phyloP scores from a whole-genome alignment of 2,329 filamentous ascomycete genomes.

The Claviceps quebecensis region DNA sequence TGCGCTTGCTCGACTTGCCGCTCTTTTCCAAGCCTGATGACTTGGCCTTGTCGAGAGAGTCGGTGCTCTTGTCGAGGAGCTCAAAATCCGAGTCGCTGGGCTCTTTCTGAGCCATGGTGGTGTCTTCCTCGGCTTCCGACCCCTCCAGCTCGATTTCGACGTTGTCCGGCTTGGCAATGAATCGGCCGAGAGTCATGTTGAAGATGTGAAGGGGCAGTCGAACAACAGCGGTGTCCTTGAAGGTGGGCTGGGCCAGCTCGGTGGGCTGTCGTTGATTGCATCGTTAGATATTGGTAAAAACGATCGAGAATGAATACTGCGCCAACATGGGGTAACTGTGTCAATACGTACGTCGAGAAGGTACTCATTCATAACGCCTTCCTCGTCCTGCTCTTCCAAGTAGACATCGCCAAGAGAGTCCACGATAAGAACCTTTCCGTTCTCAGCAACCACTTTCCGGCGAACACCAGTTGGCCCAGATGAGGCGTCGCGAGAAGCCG shows the following conservation, averaged over 20 bases:
- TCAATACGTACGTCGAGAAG: conserved; percentile 65
- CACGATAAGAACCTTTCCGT: conserved; percentile 88
- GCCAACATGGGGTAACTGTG: background rate
- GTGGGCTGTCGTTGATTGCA: conserved; percentile 41
- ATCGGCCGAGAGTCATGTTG: conserved; percentile 37
- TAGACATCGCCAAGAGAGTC: conserved; percentile 88
- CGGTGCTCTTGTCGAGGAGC: conserved; percentile 46
- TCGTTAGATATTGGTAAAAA: conserved; percentile 9
- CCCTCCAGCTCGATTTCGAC: conserved; percentile 23
- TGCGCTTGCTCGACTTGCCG: conserved; percentile 9
- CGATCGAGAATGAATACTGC: background rate
- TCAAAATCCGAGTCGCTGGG: conserved; percentile 50
- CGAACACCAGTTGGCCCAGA: conserved; percentile 51
- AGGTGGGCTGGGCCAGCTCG: conserved; percentile 62
- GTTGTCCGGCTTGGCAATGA: conserved; percentile 25
- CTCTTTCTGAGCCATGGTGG: conserved; percentile 35
- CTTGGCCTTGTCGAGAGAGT: conserved; percentile 39
- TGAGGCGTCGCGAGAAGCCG: conserved; percentile 29
- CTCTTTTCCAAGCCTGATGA: conserved; percentile 31
- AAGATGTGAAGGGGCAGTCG: conserved; percentile 66
- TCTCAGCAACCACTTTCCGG: conserved; percentile 83
- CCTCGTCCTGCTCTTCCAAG: conserved; percentile 80
- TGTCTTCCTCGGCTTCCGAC: conserved; percentile 29
- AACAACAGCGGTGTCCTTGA: conserved; percentile 71
- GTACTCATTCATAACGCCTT: conserved; percentile 71